Evolutionary conservation across 2,329 filamentous ascomycete genomes (phyloP).

Genomic region (Verticillium nonalfalfae): DNA sequence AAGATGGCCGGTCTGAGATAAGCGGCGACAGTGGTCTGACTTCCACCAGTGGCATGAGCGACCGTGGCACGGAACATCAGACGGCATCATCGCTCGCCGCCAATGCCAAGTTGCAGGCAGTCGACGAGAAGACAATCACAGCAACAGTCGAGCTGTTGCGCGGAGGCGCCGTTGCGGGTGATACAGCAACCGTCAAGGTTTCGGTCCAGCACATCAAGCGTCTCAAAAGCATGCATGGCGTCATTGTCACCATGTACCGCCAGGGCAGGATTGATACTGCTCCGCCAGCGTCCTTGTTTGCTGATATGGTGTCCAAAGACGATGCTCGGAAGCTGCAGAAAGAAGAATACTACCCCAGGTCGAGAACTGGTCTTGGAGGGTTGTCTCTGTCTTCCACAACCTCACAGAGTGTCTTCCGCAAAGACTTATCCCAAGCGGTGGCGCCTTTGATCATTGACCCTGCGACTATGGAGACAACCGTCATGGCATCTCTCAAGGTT

Average conservation of each 20-base stretch:
- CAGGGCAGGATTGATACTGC: slow-evolving; percentile 84
- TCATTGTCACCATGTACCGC: slow-evolving; percentile 88
- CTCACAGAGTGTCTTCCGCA: slow-evolving; percentile 88
- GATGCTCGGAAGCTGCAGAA: slow-evolving; percentile 64
- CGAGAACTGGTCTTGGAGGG: slow-evolving; percentile 78
- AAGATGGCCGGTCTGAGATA: slow-evolving; percentile 59
- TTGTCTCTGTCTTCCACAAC: slow-evolving; percentile 80
- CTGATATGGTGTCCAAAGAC: slow-evolving; percentile 49
- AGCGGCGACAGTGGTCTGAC: slow-evolving; percentile 67
- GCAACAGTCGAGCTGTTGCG: slow-evolving; percentile 77
- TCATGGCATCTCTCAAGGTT: slow-evolving; percentile 78
- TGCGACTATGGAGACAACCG: slow-evolving; percentile 65
- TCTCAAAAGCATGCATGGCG: slow-evolving; percentile 84
- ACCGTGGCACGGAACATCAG: slow-evolving; percentile 15
- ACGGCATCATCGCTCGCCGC: slow-evolving; percentile 23
- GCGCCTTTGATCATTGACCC: slow-evolving; percentile 87
- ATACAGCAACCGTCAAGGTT: slow-evolving; percentile 73
- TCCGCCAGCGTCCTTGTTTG: slow-evolving; percentile 45
- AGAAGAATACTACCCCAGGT: slow-evolving; percentile 82
- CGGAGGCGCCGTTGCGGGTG: slow-evolving; percentile 80
- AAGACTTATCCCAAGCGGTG: slow-evolving; percentile 85
- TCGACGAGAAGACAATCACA: slow-evolving; percentile 74
- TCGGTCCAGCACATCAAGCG: slow-evolving; percentile 82
- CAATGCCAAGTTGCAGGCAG: slow-evolving; percentile 30
- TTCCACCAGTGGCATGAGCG: slow-evolving; percentile 56